These are phyloP conservation scores for Termitomyces sp. DNA, from an alignment of 768 basidiomycete species.

Conservation along the genomic window DNA sequence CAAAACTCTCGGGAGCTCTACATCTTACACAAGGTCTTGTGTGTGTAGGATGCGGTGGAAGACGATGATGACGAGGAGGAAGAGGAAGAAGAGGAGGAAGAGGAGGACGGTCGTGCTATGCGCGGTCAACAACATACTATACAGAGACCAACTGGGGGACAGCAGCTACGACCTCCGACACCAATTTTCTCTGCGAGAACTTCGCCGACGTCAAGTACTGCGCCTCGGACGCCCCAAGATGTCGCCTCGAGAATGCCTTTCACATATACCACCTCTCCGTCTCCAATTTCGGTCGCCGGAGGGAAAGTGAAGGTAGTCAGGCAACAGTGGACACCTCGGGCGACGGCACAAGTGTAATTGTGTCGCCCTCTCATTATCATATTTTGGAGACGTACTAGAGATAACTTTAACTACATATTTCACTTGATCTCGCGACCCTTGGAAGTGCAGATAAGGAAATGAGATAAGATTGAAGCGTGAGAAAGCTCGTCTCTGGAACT, in stretches of 20 bases:
- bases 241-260: constrained; percentile 22
- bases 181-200: constrained; percentile 43
- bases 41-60: constrained; percentile 41
- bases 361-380: neutral
- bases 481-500: constrained; percentile 32
- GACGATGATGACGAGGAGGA: constrained; percentile 57
- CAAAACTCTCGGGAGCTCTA: constrained; percentile 2
- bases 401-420: neutral
- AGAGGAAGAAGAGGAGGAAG: constrained; percentile 53
- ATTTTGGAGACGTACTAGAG: neutral
- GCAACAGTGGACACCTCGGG: constrained; percentile 42
- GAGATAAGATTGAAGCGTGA: constrained; percentile 15
- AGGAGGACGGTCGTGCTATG: constrained; percentile 23
- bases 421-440: neutral
- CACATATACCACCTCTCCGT: constrained; percentile 24
- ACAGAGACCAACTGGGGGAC: constrained; percentile 27
- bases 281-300: constrained; percentile 22
- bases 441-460: neutral
- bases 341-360: constrained; percentile 34
- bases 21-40: constrained; percentile 4
- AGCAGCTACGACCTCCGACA: constrained; percentile 28
- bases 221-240: constrained; percentile 43
- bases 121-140: constrained; percentile 24
- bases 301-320: constrained; percentile 50
- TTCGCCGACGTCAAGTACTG: constrained; percentile 45